phyloP scores from a whole-genome alignment of 2,329 filamentous ascomycete species.

The Penicillium sp. region DNA sequence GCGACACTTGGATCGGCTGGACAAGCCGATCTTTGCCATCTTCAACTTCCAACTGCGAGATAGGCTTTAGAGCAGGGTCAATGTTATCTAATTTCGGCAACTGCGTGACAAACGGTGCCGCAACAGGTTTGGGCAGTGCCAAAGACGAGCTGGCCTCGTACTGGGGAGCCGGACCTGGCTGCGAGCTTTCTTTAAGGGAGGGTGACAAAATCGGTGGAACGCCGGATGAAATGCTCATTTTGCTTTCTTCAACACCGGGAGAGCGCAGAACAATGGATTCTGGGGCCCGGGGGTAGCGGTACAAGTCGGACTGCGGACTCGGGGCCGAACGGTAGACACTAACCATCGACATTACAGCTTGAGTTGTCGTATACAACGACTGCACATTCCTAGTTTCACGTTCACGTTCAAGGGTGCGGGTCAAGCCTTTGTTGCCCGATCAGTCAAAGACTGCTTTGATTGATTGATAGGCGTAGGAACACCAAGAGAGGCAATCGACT shows the following conservation, averaged over 20 bases:
- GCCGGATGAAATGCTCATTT: constrained; percentile 6
- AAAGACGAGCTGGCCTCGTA: not conserved
- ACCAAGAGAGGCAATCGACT: not conserved
- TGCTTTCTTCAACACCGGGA: constrained; percentile 3
- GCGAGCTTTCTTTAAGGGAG: not conserved
- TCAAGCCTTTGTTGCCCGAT: not conserved
- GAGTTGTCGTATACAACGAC: not conserved
- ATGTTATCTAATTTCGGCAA: not conserved
- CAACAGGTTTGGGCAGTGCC: not conserved
- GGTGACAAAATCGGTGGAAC: constrained; percentile 3
- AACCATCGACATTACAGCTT: constrained; percentile 13
- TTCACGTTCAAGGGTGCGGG: not conserved
- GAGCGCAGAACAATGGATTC: not conserved
- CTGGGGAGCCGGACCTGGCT: not conserved
- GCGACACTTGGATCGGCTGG: not conserved
- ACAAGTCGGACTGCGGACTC: constrained; percentile 9
- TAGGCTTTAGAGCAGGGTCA: not conserved
- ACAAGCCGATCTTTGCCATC: not conserved
- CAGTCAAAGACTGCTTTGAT: not conserved
- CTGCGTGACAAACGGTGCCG: not conserved
- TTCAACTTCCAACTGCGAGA: not conserved
- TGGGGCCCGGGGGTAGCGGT: constrained; percentile 6
- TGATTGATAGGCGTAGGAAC: not conserved
- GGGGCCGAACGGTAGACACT: constrained; percentile 11
- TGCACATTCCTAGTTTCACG: not conserved